These are phyloP conservation scores for Saccharomycopsis amapae DNA, from an alignment of 805 yeast species.

Conservation along the genomic window DNA sequence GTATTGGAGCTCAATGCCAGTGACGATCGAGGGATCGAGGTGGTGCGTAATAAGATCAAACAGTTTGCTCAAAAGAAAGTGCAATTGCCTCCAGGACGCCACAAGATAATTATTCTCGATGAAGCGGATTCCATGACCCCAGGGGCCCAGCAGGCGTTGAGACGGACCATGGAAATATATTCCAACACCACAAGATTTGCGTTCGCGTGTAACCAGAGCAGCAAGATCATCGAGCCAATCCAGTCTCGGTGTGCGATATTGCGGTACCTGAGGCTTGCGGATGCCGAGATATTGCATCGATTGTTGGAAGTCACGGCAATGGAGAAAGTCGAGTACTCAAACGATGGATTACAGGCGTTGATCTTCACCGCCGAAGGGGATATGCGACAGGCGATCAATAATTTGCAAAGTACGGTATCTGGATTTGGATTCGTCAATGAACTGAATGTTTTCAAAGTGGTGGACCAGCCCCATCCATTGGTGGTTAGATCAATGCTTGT, in stretches of 20 bases:
- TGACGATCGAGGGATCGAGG: constrained; percentile 96
- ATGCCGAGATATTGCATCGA: constrained; percentile 77
- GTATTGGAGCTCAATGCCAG: constrained; percentile 92
- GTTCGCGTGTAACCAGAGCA: constrained; percentile 95
- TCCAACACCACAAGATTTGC: constrained; percentile 96
- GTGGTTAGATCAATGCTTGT: constrained; percentile 67
- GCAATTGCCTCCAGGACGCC: constrained; percentile 78
- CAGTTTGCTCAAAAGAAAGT: constrained; percentile 95
- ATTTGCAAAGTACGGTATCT: constrained; percentile 86
- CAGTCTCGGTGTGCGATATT: constrained; percentile 95
- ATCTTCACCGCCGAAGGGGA: constrained; percentile 97
- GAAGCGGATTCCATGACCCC: constrained; percentile 97
- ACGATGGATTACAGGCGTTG: constrained; percentile 88
- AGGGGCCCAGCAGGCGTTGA: constrained; percentile 90
- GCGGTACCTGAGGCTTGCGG: constrained; percentile 72
- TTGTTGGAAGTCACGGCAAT: constrained; percentile 59
- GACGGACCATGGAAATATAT: constrained; percentile 92
- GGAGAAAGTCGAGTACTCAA: constrained; percentile 71
- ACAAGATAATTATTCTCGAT: constrained; percentile 86
- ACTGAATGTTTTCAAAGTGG: constrained; percentile 89
- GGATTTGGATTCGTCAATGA: constrained; percentile 91
- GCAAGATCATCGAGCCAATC: constrained; percentile 91
- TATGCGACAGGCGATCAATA: constrained; percentile 96
- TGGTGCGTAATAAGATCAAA: constrained; percentile 87
- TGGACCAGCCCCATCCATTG: constrained; percentile 93